Percentiles rank a stretch among this genome's conserved stretches.
These are phyloP conservation scores for Helotiales sp. DNA, from an alignment of 2,329 filamentous ascomycete species.

Conservation along the genomic window DNA sequence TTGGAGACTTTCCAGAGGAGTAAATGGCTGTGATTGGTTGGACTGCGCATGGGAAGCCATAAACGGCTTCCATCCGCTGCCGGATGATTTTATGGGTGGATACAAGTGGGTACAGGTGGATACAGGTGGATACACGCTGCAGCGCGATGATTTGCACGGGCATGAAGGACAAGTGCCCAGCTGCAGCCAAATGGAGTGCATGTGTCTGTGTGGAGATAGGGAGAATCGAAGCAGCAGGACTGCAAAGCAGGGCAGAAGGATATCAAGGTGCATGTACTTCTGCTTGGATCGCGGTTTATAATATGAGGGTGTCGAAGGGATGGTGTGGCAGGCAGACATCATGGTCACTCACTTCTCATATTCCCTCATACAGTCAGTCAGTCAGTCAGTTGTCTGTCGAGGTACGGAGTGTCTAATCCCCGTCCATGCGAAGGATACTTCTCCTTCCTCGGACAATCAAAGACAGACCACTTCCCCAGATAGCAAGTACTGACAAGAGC, in stretches of 20 bases:
- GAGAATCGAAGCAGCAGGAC: neutral
- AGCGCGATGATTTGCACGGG: slow-evolving; percentile 2
- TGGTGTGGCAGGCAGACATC: too few species aligned
- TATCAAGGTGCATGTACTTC: neutral
- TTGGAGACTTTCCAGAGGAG: neutral
- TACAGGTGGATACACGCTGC: neutral
- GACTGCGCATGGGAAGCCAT: too few species aligned
- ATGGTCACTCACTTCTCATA: too few species aligned
- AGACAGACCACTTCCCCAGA: neutral
- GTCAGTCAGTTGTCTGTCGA: too few species aligned
- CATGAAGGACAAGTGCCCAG: neutral
- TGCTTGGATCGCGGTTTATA: too few species aligned
- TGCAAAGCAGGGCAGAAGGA: neutral
- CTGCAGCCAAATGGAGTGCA: neutral
- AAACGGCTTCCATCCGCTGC: neutral
- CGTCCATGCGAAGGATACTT: too few species aligned
- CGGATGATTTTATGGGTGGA: neutral
- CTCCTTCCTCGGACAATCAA: neutral
- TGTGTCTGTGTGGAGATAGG: neutral
- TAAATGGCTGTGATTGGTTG: neutral
- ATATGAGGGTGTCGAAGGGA: too few species aligned
- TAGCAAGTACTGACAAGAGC: neutral
- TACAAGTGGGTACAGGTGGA: neutral
- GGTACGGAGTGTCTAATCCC: too few species aligned
- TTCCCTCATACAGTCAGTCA: too few species aligned